phyloP scores from a whole-genome alignment of 2,329 filamentous ascomycete species.

The Fusarium hainanense region DNA sequence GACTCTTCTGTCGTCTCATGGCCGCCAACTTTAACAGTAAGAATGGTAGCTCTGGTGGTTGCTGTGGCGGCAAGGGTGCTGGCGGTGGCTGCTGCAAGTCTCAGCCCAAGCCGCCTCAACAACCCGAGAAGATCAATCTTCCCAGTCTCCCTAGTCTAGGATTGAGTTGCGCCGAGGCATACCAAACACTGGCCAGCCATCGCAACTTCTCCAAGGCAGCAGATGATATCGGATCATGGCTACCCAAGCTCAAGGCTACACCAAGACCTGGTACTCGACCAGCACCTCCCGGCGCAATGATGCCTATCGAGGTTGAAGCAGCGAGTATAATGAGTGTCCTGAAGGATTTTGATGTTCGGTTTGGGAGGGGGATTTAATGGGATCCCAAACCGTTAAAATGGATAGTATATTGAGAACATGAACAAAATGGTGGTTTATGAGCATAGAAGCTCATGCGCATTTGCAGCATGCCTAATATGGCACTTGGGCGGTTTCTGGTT shows the following conservation, averaged over 20 bases:
- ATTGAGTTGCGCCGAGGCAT: slow-evolving; percentile 79
- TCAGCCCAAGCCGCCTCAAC: slow-evolving; percentile 43
- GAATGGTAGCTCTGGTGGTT: slow-evolving; percentile 58
- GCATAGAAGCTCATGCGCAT: slow-evolving; percentile 15
- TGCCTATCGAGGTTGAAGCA: slow-evolving; percentile 81
- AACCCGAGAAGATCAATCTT: slow-evolving; percentile 50
- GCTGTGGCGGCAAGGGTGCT: slow-evolving; percentile 71
- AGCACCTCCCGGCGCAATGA: slow-evolving; percentile 54
- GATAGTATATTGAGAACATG: slow-evolving; percentile 10
- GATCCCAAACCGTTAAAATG: slow-evolving; percentile 31
- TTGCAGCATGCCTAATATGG: slow-evolving; percentile 37
- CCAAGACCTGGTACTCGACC: slow-evolving; percentile 51
- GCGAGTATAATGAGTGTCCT: slow-evolving; percentile 88
- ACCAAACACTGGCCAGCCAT: slow-evolving; percentile 81
- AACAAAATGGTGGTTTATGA: slow-evolving; percentile 23
- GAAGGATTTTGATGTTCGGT: slow-evolving; percentile 82
- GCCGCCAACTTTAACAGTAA: slow-evolving; percentile 71
- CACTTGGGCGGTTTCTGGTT: slow-evolving; percentile 38
- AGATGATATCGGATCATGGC: slow-evolving; percentile 79
- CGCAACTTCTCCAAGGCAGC: slow-evolving; percentile 79
- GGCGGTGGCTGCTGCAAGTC: slow-evolving; percentile 74
- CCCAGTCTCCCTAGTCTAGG: slow-evolving; percentile 62
- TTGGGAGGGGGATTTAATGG: slow-evolving; percentile 61
- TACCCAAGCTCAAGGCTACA: slow-evolving; percentile 76
- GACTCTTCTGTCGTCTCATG: slow-evolving; percentile 84